Evolutionary conservation across 345 rosid species (phyloP), one percentile per base, ranked within the genome.

Genomic region (Raphanus raphanistrum): DNA sequence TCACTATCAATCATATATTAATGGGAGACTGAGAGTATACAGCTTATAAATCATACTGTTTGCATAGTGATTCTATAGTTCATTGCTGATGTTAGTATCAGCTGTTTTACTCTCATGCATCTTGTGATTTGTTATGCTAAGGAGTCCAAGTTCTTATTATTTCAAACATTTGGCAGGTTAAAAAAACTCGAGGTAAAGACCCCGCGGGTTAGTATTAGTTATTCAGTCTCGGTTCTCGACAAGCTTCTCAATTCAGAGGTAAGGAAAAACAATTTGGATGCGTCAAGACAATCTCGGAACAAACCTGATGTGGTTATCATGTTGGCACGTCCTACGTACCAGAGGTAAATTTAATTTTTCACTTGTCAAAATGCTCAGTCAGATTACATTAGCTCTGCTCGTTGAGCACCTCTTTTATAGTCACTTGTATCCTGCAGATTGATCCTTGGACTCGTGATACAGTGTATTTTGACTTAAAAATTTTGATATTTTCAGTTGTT

Each of bases 291-390:
- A 75, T 80, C 88, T 21, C 70, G 55, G 63, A 76, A 77, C 76
- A 83, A 73, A 48, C 55, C 16, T 35, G 99, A 90, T 55, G 85
- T 82, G 85, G 87, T 92, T 60, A 78, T 92, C 55, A 83, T 72
- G 83, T 60, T 88, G 73, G 75, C 73, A 77, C 41, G 6, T 35
- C 10, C 88, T 32, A 59, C 54, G 57, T 80, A 82, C 63, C 73
- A 89, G 68, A 87, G 89, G 98, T 90, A 81, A 16, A 35, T 4
- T 6, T 8, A 28, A 26, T 11, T 62, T 38, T 5, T 41, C n/a
- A 0, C 48, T 57, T 9, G 35, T 11, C 35, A 59, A 59, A 59
- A 28, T 59, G 33, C 35, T 28, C 32, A 28, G 21, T 28, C 10
- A 29, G 5, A 28, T 60, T 60, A 12, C 17, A 26, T 11, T 41